These are phyloP conservation scores for Paratinospora sagittata DNA, from an alignment of 164 flowering plant species.

Conservation along the genomic window DNA sequence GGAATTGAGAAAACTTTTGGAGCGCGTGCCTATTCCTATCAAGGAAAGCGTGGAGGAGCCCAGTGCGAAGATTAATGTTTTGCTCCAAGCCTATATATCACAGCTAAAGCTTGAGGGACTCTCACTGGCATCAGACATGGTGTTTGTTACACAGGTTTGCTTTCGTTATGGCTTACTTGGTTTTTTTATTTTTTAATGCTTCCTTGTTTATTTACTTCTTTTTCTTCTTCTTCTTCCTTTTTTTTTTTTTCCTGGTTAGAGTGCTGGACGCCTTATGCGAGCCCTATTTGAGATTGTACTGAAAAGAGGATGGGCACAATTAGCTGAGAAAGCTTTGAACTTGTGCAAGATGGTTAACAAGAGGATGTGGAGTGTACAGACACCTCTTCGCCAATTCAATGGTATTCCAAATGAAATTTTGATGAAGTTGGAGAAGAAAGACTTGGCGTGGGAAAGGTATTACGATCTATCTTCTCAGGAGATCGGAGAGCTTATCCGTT, in stretches of 20 bases:
- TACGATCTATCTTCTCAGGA: constrained; percentile 85
- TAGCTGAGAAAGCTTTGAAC: constrained; percentile 93
- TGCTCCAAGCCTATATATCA: constrained; percentile 95
- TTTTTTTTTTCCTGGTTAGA: constrained; percentile 34
- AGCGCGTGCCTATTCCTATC: constrained; percentile 93
- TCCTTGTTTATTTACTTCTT: constrained; percentile 2
- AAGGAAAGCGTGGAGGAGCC: constrained; percentile 98
- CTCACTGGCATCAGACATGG: constrained; percentile 97
- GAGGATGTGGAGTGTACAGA: constrained; percentile 99
- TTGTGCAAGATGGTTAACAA: constrained; percentile 85
- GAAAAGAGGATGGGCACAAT: constrained; percentile 95
- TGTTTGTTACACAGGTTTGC: constrained; percentile 87
- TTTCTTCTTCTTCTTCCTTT: constrained; percentile 6
- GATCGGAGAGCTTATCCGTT: constrained; percentile 86
- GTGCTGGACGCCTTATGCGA: constrained; percentile 95
- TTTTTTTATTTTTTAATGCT: constrained; percentile 1
- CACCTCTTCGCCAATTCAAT: constrained; percentile 87
- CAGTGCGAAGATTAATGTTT: constrained; percentile 93
- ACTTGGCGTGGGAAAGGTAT: constrained; percentile 92
- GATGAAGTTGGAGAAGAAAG: constrained; percentile 92
- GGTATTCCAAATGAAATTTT: constrained; percentile 76
- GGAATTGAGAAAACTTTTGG: constrained; percentile 89
- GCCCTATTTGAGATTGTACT: constrained; percentile 94
- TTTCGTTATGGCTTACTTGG: neutral
- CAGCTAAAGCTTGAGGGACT: constrained; percentile 94